Evolutionary conservation across 1,139 yeast species (phyloP).

Genomic region (Protomyces arabidopsidicola): DNA sequence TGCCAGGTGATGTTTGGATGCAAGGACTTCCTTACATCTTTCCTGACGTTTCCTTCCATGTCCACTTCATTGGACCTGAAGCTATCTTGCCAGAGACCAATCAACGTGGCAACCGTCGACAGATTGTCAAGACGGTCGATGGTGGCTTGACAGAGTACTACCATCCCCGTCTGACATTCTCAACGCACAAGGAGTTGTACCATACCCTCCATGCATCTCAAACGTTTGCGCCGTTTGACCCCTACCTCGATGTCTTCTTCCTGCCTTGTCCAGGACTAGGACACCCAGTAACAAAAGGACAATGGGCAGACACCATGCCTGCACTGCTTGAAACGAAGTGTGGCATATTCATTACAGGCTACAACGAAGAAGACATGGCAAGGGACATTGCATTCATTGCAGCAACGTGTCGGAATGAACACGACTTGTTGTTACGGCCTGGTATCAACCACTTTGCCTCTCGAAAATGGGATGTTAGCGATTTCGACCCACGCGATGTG

Average conservation of each 20-base stretch:
- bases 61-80: conserved; percentile 94
- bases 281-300: conserved; percentile 70
- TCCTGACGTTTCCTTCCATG: conserved; percentile 75
- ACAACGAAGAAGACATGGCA: conserved; percentile 65
- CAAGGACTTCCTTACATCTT: conserved; percentile 73
- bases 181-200: conserved; percentile 86
- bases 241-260: conserved; percentile 87
- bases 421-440: conserved; percentile 18
- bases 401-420: conserved; percentile 16
- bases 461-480: conserved; percentile 26
- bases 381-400: conserved; percentile 51
- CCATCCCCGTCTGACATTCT: conserved; percentile 68
- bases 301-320: conserved; percentile 78
- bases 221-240: conserved; percentile 96
- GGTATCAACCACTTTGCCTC: conserved; percentile 23
- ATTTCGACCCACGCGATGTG: conserved; percentile 19
- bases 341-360: conserved; percentile 84
- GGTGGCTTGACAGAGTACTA: conserved; percentile 51
- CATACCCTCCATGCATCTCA: conserved; percentile 84
- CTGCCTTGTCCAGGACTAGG: conserved; percentile 93
- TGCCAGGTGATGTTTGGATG: conserved; percentile 95
- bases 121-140: conserved; percentile 19
- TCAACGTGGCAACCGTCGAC: neutral
- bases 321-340: conserved; percentile 90
- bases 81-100: conserved; percentile 53